These are phyloP conservation scores for Allantophomopsis lycopodina DNA, from an alignment of 2,329 filamentous ascomycete genomes.

Conservation along the genomic window DNA sequence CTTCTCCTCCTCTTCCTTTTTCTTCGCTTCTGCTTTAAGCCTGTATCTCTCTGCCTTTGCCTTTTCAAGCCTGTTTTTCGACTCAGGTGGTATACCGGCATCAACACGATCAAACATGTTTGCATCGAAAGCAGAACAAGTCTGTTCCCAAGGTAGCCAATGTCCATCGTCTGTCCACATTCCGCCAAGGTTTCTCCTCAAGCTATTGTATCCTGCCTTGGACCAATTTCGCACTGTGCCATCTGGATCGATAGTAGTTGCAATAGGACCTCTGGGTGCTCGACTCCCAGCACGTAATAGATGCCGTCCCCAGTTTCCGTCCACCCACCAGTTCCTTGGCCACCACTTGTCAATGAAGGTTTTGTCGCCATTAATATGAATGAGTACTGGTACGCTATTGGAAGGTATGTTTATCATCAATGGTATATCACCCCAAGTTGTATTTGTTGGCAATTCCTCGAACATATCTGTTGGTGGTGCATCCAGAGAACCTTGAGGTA, in stretches of 20 bases:
- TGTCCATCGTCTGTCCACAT: constrained; percentile 32
- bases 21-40: no score
- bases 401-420: constrained; percentile 5
- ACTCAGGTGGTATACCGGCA: no score
- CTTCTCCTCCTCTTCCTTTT: no score
- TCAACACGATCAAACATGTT: background rate
- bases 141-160: constrained; percentile 33
- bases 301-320: constrained; percentile 24
- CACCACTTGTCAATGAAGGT: constrained; percentile 19
- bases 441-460: constrained; percentile 5
- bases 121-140: constrained; percentile 18
- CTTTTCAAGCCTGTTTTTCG: no score
- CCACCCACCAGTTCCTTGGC: constrained; percentile 32
- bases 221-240: constrained; percentile 30
- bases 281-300: constrained; percentile 33
- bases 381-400: constrained; percentile 1
- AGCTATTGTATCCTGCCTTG: constrained; percentile 14
- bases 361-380: constrained; percentile 2
- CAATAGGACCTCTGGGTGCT: constrained; percentile 23
- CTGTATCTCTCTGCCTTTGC: no score
- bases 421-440: constrained; percentile 2
- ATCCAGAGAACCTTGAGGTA: background rate
- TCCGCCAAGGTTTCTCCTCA: constrained; percentile 34
- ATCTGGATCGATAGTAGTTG: constrained; percentile 26
- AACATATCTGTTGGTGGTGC: constrained; percentile 2